Percentiles rank a stretch among this genome's conserved stretches.
Conservation (phyloP, 768 basidiomycete species). For the Boletus bicolor region DNA sequence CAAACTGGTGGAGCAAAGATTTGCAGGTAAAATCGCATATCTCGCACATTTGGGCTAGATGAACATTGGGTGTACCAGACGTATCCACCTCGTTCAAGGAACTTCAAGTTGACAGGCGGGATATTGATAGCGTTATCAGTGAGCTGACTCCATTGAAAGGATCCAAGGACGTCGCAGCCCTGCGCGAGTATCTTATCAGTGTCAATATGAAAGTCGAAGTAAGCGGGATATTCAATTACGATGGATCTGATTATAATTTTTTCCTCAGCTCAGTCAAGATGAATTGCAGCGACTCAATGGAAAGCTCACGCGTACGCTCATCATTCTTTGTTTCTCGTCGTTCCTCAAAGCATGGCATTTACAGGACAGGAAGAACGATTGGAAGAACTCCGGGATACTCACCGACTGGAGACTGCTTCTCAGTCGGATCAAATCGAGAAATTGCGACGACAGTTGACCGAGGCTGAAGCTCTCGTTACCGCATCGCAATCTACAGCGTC, state of each 20-base stretch:
- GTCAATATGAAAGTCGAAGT: conserved; percentile 70
- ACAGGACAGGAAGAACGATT: conserved; percentile 82
- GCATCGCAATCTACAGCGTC: conserved; percentile 50
- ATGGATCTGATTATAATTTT: not conserved
- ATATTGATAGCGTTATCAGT: conserved; percentile 63
- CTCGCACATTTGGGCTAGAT: not conserved
- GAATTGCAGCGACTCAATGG: conserved; percentile 74
- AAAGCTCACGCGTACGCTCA: conserved; percentile 64
- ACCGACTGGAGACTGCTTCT: conserved; percentile 75
- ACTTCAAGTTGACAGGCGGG: conserved; percentile 67
- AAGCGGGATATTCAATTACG: conserved; percentile 18
- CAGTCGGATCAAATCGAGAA: conserved; percentile 71
- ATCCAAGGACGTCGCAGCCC: conserved; percentile 57
- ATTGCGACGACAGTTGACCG: conserved; percentile 62
- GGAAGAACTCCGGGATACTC: conserved; percentile 82
- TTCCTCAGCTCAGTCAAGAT: conserved; percentile 58
- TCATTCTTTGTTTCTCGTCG: not conserved
- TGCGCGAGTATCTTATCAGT: conserved; percentile 72
- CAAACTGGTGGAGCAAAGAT: conserved; percentile 72
- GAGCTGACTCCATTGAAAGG: conserved; percentile 71
- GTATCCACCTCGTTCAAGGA: conserved; percentile 75
- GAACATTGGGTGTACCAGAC: conserved; percentile 42
- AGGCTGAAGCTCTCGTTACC: conserved; percentile 66
- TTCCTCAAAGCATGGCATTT: conserved; percentile 4
- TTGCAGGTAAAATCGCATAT: conserved; percentile 48